Base-by-base conservation (phyloP, 495 filamentous ascomycete species). In the Xylaria telfairii region DNA sequence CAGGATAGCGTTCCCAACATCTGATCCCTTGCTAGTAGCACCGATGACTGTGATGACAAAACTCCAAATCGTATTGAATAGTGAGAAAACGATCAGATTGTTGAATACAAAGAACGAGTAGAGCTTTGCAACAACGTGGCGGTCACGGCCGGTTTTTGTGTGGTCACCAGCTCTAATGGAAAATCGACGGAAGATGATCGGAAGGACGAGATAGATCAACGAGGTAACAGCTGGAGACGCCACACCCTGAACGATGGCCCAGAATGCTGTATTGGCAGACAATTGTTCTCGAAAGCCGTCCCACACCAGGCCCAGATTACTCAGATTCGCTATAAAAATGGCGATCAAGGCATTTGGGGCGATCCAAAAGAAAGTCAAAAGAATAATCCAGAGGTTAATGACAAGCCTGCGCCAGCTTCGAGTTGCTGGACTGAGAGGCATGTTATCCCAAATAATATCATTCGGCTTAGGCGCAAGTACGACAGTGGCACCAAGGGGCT, bases 101-200 rank as follows among this genome's bases (percentile, higher is more conserved):
- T 99, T 99, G 87, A 99, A 93, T 57, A 98, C 89, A 82, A 98
- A 98, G 82, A 99, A 99, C 17, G 93, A 86, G 79, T 97, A 99
- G 2, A 99, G 86, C 77, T 97, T 96, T 63, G 89, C 88, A 34
- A 94, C 87, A 72, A 99, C 96, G 78, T 98, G 94, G n/a, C 93
- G 88, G 74, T 99, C 96, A 42, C 96, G 89, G 24, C 92, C 92
- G 4, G 94, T 96, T 78, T 98, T 98, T 47, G 93, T 96, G 69
- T 89, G 85, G 78, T 98, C 95, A 70, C 96, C 96, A 26, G 90
- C 91, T 69, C 85, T 85, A 53, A 93, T 90, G 1, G 93, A 88
- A 34, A 97, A 84, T 47, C 84, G 92, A 70, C 96, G 92, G 87
- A 98, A 97, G 75, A 96, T 90, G 75, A 93, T 93, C 19, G 96